Evolutionary conservation across 192 early-diverging fungal species (phyloP).

Genomic region (Backusella australiensis): DNA sequence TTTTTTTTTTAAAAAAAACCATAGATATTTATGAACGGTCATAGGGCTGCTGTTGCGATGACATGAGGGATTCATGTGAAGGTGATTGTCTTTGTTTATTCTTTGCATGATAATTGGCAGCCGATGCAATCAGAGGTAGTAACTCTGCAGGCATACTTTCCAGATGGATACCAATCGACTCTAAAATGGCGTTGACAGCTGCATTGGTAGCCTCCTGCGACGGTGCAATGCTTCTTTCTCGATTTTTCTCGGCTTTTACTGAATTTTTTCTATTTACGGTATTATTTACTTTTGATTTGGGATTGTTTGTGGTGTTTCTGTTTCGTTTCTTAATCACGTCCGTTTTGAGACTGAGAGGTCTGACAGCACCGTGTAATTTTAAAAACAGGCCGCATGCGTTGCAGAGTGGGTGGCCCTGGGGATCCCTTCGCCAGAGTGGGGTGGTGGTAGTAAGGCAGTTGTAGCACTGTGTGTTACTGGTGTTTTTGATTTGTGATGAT

Average conservation of each 20-base stretch:
- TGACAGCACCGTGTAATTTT: constrained; percentile 89
- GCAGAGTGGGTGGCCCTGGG: constrained; percentile 88
- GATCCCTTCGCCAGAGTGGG: constrained; percentile 91
- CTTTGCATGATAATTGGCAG: constrained; percentile 18
- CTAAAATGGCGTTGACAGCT: constrained; percentile 15
- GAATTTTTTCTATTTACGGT: not conserved
- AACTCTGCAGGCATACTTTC: constrained; percentile 10
- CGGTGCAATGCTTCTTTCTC: not conserved
- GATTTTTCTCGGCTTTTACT: not conserved
- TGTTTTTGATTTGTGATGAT: not conserved
- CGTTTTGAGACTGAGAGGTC: constrained; percentile 88
- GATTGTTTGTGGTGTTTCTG: constrained; percentile 37
- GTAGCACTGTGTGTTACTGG: constrained; percentile 13
- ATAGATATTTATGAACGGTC: not conserved
- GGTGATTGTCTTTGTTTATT: constrained; percentile 15
- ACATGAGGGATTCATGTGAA: not conserved
- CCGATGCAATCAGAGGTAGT: constrained; percentile 21
- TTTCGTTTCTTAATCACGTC: constrained; percentile 93
- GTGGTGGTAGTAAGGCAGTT: constrained; percentile 66
- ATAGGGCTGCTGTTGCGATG: not conserved
- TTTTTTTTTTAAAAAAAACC: not conserved
- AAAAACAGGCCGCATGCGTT: constrained; percentile 97
- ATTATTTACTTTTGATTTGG: not conserved
- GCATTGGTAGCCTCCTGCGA: not conserved
- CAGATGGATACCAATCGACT: constrained; percentile 18